These are phyloP conservation scores for Tremella fuciformis DNA, from an alignment of 768 basidiomycete genomes.

Conservation along the genomic window DNA sequence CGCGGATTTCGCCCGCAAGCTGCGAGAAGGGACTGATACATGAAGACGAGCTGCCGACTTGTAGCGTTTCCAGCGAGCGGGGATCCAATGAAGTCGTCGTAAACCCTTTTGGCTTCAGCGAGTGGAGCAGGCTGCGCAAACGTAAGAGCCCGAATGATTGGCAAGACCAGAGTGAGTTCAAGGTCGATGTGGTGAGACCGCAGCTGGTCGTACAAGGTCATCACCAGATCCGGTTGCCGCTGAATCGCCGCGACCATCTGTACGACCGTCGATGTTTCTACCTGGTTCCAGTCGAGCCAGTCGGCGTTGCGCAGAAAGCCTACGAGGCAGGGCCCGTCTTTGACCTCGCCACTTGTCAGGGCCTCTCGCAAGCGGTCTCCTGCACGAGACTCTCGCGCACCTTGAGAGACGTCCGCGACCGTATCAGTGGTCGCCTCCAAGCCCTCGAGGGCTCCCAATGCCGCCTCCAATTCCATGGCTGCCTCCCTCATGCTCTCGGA, in stretches of 20 bases:
- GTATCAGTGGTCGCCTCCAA: neutral
- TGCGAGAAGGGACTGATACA: neutral
- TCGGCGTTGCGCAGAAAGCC: neutral
- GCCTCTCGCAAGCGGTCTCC: neutral
- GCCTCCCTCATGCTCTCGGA: neutral
- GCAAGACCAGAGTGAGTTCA: too few relatives aligned
- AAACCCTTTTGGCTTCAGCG: neutral
- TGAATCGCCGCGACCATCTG: too few relatives aligned
- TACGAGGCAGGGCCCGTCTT: neutral
- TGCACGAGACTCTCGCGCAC: neutral
- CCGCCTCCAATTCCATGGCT: neutral
- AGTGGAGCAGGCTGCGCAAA: neutral
- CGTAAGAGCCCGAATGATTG: too few relatives aligned
- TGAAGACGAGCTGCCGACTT: neutral
- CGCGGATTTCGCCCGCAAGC: neutral
- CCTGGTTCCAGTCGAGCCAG: neutral
- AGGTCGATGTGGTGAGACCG: too few relatives aligned
- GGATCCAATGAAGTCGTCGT: neutral
- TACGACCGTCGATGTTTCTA: neutral
- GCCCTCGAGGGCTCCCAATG: neutral
- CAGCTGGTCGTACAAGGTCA: too few relatives aligned
- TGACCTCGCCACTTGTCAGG: neutral
- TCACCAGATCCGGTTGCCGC: too few relatives aligned
- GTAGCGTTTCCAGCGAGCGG: neutral
- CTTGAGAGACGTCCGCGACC: neutral